Conservation (phyloP, 2,329 filamentous ascomycete species). For the Fusarium keratoplasticum region DNA sequence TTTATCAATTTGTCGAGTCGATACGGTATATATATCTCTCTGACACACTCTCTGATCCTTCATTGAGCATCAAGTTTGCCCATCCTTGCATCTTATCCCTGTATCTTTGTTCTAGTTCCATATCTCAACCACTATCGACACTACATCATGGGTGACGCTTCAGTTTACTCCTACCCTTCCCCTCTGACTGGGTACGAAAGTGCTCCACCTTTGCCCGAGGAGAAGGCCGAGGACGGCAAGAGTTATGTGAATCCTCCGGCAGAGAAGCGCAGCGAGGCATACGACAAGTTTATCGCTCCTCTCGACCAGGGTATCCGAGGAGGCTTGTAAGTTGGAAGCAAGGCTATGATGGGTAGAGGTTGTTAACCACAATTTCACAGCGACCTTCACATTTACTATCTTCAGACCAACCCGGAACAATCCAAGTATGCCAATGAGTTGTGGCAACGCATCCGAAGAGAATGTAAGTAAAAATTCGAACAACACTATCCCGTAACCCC, state of each 20-base stretch:
- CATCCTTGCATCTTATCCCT: not conserved
- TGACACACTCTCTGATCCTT: not conserved
- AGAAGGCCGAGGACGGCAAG: constrained; percentile 79
- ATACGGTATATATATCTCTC: not conserved
- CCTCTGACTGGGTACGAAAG: constrained; percentile 69
- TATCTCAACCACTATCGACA: not conserved
- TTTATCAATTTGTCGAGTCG: too few relatives aligned
- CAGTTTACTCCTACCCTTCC: constrained; percentile 50
- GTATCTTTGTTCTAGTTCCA: not conserved
- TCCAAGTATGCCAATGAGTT: constrained; percentile 76
- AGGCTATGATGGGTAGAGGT: not conserved
- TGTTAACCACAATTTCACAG: constrained; percentile 47
- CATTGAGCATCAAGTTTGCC: not conserved
- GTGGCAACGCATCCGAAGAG: constrained; percentile 81
- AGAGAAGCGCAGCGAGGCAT: constrained; percentile 72
- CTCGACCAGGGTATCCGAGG: constrained; percentile 74
- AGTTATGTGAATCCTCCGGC: constrained; percentile 76
- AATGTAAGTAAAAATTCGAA: constrained; percentile 67
- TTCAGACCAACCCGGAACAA: constrained; percentile 72
- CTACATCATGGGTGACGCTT: constrained; percentile 34
- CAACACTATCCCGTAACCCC: rapidly evolving
- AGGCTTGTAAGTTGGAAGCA: constrained; percentile 71
- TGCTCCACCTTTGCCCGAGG: constrained; percentile 66
- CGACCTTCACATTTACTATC: constrained; percentile 89
- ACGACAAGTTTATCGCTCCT: constrained; percentile 75